These are phyloP conservation scores for Coriaria nepalensis DNA, from an alignment of 306 rosid genomes.

Conservation along the genomic window DNA sequence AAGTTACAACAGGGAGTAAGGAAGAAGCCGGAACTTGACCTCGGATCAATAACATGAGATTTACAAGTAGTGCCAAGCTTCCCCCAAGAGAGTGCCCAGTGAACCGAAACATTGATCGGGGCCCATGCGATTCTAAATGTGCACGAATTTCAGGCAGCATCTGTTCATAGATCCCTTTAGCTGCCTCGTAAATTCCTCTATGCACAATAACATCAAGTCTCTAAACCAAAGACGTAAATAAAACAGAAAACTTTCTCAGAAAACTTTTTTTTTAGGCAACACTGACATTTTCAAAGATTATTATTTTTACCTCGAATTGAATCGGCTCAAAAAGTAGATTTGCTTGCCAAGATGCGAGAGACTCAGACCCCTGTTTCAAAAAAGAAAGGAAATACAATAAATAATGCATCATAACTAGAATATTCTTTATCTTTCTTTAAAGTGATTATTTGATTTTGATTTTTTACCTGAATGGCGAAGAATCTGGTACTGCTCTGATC, in stretches of 20 bases:
- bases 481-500: constrained; percentile 52
- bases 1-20: constrained; percentile 83
- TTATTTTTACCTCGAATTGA: constrained; percentile 62
- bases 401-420: too few species aligned
- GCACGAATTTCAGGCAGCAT: constrained; percentile 71
- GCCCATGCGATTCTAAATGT: constrained; percentile 52
- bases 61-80: constrained; percentile 77
- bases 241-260: too few species aligned
- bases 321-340: constrained; percentile 88
- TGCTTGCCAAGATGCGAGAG: constrained; percentile 95
- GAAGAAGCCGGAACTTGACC: constrained; percentile 55
- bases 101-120: constrained; percentile 61
- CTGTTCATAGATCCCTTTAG: constrained; percentile 81
- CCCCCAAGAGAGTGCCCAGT: constrained; percentile 98
- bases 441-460: too few species aligned
- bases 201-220: constrained; percentile 75
- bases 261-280: too few species aligned
- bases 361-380: constrained; percentile 66
- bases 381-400: not conserved
- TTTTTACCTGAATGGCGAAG: constrained; percentile 70
- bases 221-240: constrained; percentile 19
- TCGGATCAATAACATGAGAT: constrained; percentile 79
- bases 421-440: too few species aligned
- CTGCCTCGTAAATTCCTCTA: constrained; percentile 96
- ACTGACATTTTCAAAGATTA: not conserved